Evolutionary conservation across 176 grass and related monocot genomes (phyloP), one percentile per base, ranked within the genome.

Genomic region (Bolboschoenus planiculmis): DNA sequence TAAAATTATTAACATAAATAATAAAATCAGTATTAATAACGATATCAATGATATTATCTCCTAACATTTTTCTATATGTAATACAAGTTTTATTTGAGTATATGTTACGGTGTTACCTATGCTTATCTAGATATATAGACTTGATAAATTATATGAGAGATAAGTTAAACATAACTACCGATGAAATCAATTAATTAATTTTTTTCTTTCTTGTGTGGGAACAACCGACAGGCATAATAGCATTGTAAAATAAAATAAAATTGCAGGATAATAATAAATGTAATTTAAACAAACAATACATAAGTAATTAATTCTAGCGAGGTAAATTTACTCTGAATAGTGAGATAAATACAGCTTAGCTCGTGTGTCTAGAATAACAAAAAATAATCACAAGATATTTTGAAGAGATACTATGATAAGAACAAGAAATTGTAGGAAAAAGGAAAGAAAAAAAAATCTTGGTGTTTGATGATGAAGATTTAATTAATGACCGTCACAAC

Each of bases 401-500:
- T 15, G 24, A 76, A 76, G 27, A 75, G 33, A 70, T n/a, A 70
- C 40, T 42, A 1, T 70, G 65, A 70, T 70, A 70, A 42, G 65
- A 70, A 70, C 65, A 70, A 70, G 20, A 70, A n/a, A 67, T 15
- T 30, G 26, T 2, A 70, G 7, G 2, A 13, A 75, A 75, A 24
- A 75, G 2, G 5, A 75, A 75, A 24, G 50, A 50, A 75, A 30
- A 50, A 42, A 77, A 10, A 77, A 50, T 20, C 33, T 60, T 80
- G 5, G 6, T 58, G 50, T 82, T 48, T 4, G 33, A 80, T 23
- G 78, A 81, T 53, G 24, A 81, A n/a, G 14, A 81, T n/a, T n/a
- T n/a, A n/a, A n/a, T n/a, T n/a, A n/a, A n/a, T 44, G 80, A 82
- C 56, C 58, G 9, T 63, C 35, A 63, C 80, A 82, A 82, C 80